Base-by-base conservation (phyloP, 2,329 filamentous ascomycete genomes). In the Exophiala oligosperma region DNA sequence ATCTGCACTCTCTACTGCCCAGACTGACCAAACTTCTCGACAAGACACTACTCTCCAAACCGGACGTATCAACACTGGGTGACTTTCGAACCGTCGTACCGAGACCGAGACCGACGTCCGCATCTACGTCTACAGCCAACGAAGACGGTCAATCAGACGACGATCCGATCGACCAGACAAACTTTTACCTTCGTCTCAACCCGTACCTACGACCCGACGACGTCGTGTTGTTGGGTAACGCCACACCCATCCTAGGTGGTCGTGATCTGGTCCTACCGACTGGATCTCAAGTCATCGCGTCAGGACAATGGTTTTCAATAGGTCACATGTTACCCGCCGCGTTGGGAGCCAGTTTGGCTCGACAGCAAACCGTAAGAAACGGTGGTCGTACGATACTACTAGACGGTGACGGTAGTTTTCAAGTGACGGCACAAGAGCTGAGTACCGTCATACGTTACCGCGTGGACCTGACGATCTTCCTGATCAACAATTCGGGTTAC, bases 401-500 rank as follows among this genome's bases (percentile, higher is more conserved):
- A 69, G 90, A 92, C n/a, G 92, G 92, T 24, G 92, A 96, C 68
- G 92, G 92, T 28, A 91, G 87, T 57, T 87, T 95, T 73, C 91
- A 96, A 72, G 80, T 96, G 57, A 95, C 91, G 0, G 87, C 84
- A 0, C 91, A 96, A 71, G 91, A 94, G 74, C 71, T 66, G 63
- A 89, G 86, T 72, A 94, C 91, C 9, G 93, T 96, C 82, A 84
- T 96, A 63, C 83, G 87, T 29, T 86, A 90, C 60, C 80, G 83
- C 24, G 77, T 96, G 57, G 86, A 87, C 61, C 84, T 90, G 21
- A 93, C 92, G 68, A 86, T 96, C 62, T 93, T 96, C 71, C 81
- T 94, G 62, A 88, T 96, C 65, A 91, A 89, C 80, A 95, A 95
- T 71, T 85, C 92, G 41, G 92, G 92, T 9, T 96, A 90, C 76